phyloP scores from a whole-genome alignment of 2,329 filamentous ascomycete species.

The Botryotinia globosa region DNA sequence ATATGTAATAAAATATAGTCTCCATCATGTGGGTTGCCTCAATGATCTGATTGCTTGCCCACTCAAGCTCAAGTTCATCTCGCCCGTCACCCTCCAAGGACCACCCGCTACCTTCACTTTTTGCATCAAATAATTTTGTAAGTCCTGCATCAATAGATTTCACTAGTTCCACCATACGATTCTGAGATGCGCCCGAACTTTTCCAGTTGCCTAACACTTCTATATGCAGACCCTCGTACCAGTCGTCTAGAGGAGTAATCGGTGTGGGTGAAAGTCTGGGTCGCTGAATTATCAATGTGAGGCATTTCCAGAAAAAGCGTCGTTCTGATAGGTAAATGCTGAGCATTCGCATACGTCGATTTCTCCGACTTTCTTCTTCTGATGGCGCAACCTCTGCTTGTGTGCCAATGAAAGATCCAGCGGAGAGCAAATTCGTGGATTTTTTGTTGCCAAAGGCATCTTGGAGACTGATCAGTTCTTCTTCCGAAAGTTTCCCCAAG shows the following conservation, averaged over 20 bases:
- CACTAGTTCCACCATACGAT: slow-evolving; percentile 43
- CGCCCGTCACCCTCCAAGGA: slow-evolving; percentile 45
- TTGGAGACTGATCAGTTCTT: slow-evolving; percentile 73
- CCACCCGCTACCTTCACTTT: slow-evolving; percentile 45
- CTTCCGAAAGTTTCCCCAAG: slow-evolving; percentile 67
- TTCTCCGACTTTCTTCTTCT: slow-evolving; percentile 61
- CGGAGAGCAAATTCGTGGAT: slow-evolving; percentile 54
- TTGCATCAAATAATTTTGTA: slow-evolving; percentile 38
- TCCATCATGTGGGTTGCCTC: slow-evolving; percentile 74
- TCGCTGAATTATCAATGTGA: slow-evolving; percentile 17
- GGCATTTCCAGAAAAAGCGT: slow-evolving; percentile 62
- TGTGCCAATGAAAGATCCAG: slow-evolving; percentile 39
- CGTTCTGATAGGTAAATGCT: slow-evolving; percentile 70
- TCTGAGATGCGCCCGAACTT: slow-evolving; percentile 15
- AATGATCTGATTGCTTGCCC: slow-evolving; percentile 60
- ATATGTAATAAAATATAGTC: slow-evolving; percentile 67
- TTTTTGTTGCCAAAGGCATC: slow-evolving; percentile 68
- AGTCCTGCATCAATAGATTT: slow-evolving; percentile 49
- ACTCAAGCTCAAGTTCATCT: slow-evolving; percentile 56
- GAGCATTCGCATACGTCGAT: slow-evolving; percentile 65
- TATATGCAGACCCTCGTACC: slow-evolving; percentile 8
- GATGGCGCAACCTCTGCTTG: slow-evolving; percentile 47
- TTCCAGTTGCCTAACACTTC: slow-evolving; percentile 16
- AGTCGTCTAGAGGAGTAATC: not conserved
- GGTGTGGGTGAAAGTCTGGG: not conserved